Conservation (phyloP, 441 rosid genomes). For the Raphanus hybrid region DNA sequence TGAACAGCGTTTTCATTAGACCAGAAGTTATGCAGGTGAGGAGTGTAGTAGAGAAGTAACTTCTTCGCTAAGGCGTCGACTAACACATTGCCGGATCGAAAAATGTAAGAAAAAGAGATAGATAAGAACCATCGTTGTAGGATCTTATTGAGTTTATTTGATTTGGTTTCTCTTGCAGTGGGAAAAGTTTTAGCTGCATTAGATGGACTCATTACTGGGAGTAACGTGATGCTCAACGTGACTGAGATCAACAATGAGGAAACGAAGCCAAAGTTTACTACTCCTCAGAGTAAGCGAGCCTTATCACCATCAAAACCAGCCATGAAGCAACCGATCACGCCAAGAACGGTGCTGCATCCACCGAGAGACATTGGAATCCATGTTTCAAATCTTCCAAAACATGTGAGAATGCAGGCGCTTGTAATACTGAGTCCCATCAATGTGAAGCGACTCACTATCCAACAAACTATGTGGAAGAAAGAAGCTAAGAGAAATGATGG, state of each 20-base stretch:
- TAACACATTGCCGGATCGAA: background rate
- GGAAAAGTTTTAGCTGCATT: slow-evolving; percentile 63
- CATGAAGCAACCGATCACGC: no score
- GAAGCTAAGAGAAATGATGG: no score
- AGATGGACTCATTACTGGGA: slow-evolving; percentile 58
- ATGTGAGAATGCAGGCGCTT: no score
- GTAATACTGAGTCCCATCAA: no score
- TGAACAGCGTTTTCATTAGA: background rate
- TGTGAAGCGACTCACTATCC: no score
- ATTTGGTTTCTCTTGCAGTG: slow-evolving; percentile 46
- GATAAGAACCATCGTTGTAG: background rate
- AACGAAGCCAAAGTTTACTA: slow-evolving; percentile 31
- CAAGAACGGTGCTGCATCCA: no score
- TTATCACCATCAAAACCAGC: no score
- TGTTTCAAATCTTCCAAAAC: no score
- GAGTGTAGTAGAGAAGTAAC: background rate
- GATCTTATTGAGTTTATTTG: background rate
- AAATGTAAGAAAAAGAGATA: background rate
- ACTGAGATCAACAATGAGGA: slow-evolving; percentile 52
- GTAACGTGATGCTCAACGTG: slow-evolving; percentile 57
- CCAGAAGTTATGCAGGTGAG: background rate
- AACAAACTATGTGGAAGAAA: no score
- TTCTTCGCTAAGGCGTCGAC: background rate
- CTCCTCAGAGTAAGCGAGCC: background rate
- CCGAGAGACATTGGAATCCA: no score